phyloP scores from a whole-genome alignment of 129 eudicot genomes.

The Glebionis coronaria region DNA sequence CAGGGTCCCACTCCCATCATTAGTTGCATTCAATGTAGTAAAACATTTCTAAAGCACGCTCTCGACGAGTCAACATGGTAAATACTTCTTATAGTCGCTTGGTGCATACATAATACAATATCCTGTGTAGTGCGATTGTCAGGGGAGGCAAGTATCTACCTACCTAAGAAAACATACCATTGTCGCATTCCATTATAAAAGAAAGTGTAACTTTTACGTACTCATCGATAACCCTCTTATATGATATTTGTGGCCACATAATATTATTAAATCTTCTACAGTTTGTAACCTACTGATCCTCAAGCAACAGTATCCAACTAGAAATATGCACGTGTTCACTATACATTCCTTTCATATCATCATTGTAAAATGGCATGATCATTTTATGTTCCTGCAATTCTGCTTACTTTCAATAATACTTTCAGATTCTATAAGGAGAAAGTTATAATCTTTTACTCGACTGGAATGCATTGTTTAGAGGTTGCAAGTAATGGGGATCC shows the following conservation, averaged over 20 bases:
- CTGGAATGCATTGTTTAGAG: neutral
- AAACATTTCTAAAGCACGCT: neutral
- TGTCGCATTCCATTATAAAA: neutral
- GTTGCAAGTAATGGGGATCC: neutral
- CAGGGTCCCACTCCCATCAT: neutral
- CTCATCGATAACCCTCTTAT: neutral
- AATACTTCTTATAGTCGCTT: neutral
- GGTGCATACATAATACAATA: neutral
- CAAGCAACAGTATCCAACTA: conserved; percentile 16
- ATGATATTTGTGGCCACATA: neutral
- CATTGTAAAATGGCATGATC: neutral
- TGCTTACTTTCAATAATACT: neutral
- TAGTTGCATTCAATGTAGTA: neutral
- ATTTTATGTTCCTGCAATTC: too few relatives aligned
- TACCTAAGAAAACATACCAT: neutral
- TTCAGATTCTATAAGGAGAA: too few relatives aligned
- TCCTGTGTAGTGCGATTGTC: neutral
- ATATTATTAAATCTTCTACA: neutral
- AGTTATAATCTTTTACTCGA: neutral
- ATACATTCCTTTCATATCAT: neutral
- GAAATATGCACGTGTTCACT: conserved; percentile 1
- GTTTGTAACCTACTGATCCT: conserved; percentile 6
- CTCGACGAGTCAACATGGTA: neutral
- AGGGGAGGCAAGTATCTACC: neutral
- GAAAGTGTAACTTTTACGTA: neutral